These are phyloP conservation scores for Monosporozyma siamensis DNA, from an alignment of 805 yeast genomes.

Conservation along the genomic window DNA sequence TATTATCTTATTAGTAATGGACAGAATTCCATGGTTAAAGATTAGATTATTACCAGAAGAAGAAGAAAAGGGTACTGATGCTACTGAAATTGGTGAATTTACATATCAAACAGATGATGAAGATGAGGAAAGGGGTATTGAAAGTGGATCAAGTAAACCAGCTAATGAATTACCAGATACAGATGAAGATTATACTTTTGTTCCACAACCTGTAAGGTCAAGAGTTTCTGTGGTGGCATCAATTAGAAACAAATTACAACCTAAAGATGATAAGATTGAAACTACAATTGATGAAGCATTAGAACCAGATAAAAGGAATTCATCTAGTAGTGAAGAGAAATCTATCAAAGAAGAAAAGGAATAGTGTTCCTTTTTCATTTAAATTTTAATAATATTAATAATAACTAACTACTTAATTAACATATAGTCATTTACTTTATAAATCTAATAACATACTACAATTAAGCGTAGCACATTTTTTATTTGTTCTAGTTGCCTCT, in stretches of 20 bases:
- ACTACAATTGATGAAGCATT: constrained; percentile 3
- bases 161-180: constrained; percentile 25
- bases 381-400: not conserved
- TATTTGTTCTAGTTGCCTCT: too few relatives aligned
- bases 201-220: constrained; percentile 74
- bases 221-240: constrained; percentile 23
- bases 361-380: too few relatives aligned
- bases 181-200: constrained; percentile 51
- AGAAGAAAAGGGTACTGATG: constrained; percentile 82
- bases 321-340: constrained; percentile 3
- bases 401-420: too few relatives aligned
- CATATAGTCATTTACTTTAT: too few relatives aligned
- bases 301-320: not conserved
- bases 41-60: constrained; percentile 79
- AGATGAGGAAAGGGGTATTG: too few relatives aligned
- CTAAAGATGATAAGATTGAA: constrained; percentile 31
- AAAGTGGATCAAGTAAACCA: too few relatives aligned
- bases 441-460: too few relatives aligned
- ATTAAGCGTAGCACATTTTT: too few relatives aligned
- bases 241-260: not conserved
- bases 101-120: constrained; percentile 46
- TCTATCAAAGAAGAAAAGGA: not conserved
- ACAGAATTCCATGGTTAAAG: constrained; percentile 70
- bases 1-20: constrained; percentile 54
- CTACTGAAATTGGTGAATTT: constrained; percentile 84